Base-by-base conservation (phyloP, 2,329 filamentous ascomycete species). In the Colletotrichum echinochloae region DNA sequence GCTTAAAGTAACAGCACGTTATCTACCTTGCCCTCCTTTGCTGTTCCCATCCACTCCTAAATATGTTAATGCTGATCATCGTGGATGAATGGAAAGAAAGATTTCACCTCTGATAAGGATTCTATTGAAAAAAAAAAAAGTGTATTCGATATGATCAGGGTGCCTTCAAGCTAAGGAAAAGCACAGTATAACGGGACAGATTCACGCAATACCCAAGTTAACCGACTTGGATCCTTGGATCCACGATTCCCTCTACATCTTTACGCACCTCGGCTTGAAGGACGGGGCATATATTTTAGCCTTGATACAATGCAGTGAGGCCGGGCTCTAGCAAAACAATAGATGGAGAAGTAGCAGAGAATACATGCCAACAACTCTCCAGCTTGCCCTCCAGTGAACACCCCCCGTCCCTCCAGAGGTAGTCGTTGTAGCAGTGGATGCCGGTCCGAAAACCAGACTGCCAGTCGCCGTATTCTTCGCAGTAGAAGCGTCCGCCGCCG, bases 231-330 rank as follows among this genome's bases (percentile, higher is more conserved):
- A 41, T 18, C 1, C 39, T 41, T 20, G 6, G 39, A 41, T 20
- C 16, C 16, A 16, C 0, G 0, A 41, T 7, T 20, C 5, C 5
- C 39, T 7, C 16, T 1, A 7, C 11, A 6, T 0, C 20, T 6
- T 41, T 3, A 18, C 16, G 18, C 5, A 1, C 1, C 2, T 41
- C 20, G 16, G 6, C 39, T 4, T 20, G 18, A 0, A 44, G 18
- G 1, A n/a, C 18, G 20, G 6, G 20, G 20, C 12, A 44, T 4
- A n/a, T n/a, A 8, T 11, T 11, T 44, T 8, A 44, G 16, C 16
- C 16, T 41, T n/a, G 18, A 44, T 11, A 5, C 20, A 5, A 11
- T 44, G 4, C 0, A n/a, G 41, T 9, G 11, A 23, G 7, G n/a
- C 20, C 4, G 9, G 5, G 14, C 26, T 28, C 26, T 49, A 51